Evolutionary conservation across 2,329 filamentous ascomycete species (phyloP), one percentile per base, ranked within the genome.

Genomic region (Monosporascus sp.): DNA sequence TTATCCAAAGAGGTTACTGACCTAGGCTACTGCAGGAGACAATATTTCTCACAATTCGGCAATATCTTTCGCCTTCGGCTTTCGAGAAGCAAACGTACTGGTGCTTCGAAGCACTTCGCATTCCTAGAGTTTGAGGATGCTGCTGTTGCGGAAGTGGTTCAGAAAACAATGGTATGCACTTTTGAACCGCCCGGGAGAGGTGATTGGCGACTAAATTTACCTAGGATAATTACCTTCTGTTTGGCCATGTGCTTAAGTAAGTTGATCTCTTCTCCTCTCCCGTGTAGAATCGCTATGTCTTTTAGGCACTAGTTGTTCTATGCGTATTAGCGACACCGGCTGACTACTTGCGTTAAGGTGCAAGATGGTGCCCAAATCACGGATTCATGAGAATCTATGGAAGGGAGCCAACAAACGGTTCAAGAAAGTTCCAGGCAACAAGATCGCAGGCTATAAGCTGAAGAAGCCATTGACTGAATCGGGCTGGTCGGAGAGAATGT

Each of bases 31-130:
- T 31, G 17, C n/a, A 46, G 43, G 43, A 26, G 43, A n/a, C 24
- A 26, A 27, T 99, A 97, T 78, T 96, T 97, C 69, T 83, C 85
- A 52, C 94, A 99, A 72, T 99, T 99, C 63, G 94, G 94, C 62
- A 78, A 83, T 16, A 91, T 99, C 64, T 83, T 78, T 50, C 85
- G 74, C 52, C 80, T 97, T 53, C 86, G 93, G 58, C 80, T 99
- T 45, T 94, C 91, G 27, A 87, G 94, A 64, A 97, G 96, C 79
- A 91, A 89, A 73, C 88, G 88, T 71, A 97, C 92, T 1, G 94
- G 94, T 52, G 84, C 85, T 54, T 91, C 88, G 69, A 96, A 94
- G 77, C 94, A 97, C 77, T 96, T 88, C 67, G 94, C 91, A 34
- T 99, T 97, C 71, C 82, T 99, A 66, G 91, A 99, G 73, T 99